These are phyloP conservation scores for Eimeria acervulina DNA, from an alignment of 169 alveolate genomes.

Conservation along the genomic window DNA sequence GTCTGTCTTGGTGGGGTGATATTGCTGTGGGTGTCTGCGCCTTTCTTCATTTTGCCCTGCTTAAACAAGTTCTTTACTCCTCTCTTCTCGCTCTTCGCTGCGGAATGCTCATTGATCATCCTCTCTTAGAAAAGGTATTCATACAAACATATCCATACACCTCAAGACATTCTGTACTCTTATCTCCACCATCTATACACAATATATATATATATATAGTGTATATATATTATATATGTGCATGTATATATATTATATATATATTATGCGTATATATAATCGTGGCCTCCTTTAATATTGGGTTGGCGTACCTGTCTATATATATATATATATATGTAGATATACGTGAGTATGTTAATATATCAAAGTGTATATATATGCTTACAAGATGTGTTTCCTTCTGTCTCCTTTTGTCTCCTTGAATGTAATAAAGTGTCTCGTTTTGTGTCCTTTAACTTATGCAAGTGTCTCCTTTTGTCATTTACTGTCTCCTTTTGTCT, in stretches of 20 bases:
- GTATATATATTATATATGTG: too few species aligned
- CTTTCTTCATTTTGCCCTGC: slow-evolving; percentile 78
- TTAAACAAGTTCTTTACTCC: slow-evolving; percentile 84
- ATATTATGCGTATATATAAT: too few species aligned
- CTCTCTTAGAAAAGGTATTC: slow-evolving; percentile 86
- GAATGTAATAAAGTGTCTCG: neutral
- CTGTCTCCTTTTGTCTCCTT: too few species aligned
- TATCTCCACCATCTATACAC: too few species aligned
- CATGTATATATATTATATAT: neutral
- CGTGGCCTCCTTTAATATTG: too few species aligned
- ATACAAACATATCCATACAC: neutral
- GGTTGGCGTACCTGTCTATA: too few species aligned
- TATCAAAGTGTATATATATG: neutral
- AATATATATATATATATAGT: too few species aligned
- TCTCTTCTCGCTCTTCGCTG: slow-evolving; percentile 85
- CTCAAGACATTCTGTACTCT: neutral
- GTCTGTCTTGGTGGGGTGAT: slow-evolving; percentile 85
- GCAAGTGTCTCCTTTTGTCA: neutral
- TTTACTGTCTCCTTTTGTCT: neutral
- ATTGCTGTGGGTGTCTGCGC: slow-evolving; percentile 82
- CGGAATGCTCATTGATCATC: slow-evolving; percentile 87
- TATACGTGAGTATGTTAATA: neutral
- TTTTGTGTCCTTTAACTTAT: neutral
- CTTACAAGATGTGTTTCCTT: neutral
- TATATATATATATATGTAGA: neutral